These are phyloP conservation scores for Tricholoma sp. DNA, from an alignment of 768 basidiomycete species.

Conservation along the genomic window DNA sequence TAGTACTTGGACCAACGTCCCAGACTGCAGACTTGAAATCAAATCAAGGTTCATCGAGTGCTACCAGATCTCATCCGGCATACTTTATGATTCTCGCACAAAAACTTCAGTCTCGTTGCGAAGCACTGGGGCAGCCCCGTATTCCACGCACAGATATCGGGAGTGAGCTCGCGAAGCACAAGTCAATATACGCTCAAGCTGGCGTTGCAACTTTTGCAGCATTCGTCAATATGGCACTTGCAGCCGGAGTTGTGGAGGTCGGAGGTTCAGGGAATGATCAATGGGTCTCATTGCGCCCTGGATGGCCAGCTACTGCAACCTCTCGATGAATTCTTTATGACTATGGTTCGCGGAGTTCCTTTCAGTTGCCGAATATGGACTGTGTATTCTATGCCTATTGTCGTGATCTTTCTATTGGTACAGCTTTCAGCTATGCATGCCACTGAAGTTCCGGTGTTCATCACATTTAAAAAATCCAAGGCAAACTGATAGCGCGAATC, in stretches of 20 bases:
- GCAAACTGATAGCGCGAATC: too few species aligned
- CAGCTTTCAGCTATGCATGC: background rate
- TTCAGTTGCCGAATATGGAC: background rate
- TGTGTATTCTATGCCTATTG: background rate
- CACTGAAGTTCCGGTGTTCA: too few species aligned
- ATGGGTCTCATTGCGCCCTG: conserved; percentile 20
- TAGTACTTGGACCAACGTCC: background rate
- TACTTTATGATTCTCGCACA: conserved; percentile 1
- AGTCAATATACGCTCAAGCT: conserved; percentile 15
- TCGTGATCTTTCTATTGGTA: background rate
- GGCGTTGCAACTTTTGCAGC: conserved; percentile 18
- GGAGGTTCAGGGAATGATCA: conserved; percentile 15
- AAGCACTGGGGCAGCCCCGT: background rate
- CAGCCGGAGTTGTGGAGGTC: conserved; percentile 17
- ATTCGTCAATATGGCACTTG: conserved; percentile 19
- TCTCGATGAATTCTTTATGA: background rate
- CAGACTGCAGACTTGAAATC: background rate
- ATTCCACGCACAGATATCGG: conserved; percentile 13
- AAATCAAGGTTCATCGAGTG: background rate
- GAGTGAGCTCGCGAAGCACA: conserved; percentile 15
- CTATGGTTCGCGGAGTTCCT: background rate
- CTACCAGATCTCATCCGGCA: background rate
- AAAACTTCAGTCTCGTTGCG: background rate
- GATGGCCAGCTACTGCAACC: conserved; percentile 9
- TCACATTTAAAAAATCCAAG: too few species aligned